Evolutionary conservation across 495 filamentous ascomycete species (phyloP), one percentile per base, ranked within the genome.

Genomic region (Xylaria telfairii): DNA sequence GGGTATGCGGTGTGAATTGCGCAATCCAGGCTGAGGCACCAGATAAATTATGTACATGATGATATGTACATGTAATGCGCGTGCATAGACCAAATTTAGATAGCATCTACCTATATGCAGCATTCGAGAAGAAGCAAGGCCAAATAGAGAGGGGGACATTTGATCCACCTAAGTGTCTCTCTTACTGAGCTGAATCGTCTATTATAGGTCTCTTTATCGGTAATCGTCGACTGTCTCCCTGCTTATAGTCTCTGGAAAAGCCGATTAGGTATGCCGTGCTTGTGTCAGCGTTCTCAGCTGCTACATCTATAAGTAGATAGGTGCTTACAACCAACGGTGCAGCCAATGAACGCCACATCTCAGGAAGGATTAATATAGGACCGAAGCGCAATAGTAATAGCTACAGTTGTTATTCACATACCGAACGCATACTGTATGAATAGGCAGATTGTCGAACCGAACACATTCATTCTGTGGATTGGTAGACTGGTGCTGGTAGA

Each of bases 371-470:
- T 4, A 26, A 26, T 51, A 13, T 51, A 26, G n/a, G 47, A 3
- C 47, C 26, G 24, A 10, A 21, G 10, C 47, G 47, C 8, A 7
- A 21, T 26, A 30, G 24, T 21, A 5, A 47, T 4, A 47, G 44
- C n/a, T 59, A n/a, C 32, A 34, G 56, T 59, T 59, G 7, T 59
- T 59, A 37, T 37, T 21, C 32, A 3, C 56, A 37, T n/a, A n/a
- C 19, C 19, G 9, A 59, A 17, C 24, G 26, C 26, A 13, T 21
- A 37, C 56, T n/a, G n/a, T n/a, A n/a, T n/a, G 44, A 39, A 37
- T n/a, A 47, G 62, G 61, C 41, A 64, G 24, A 64, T 64, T 21
- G 12, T 64, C 49, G 49, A 65, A 21, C 62, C 28, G 17, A 2
- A 17, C 28, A 19, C 56, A n/a, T 59, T 59, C 7, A 10, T 5